These are phyloP conservation scores for Nicotiana paniculata DNA, from an alignment of 257 asterid species.

Conservation along the genomic window DNA sequence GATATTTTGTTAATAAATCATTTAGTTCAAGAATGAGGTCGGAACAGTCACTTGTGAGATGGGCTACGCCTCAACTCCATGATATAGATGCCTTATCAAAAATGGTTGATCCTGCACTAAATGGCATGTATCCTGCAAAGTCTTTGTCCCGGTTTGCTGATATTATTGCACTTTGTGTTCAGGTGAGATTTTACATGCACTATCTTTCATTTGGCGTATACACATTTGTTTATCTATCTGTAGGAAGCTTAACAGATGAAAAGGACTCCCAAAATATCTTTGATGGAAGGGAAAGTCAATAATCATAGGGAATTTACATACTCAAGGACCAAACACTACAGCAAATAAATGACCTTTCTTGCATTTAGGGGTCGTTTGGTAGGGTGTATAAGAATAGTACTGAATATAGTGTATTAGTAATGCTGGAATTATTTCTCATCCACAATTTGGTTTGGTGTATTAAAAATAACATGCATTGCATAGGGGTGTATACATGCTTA, in stretches of 20 bases:
- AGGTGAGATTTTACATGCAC: constrained; percentile 43
- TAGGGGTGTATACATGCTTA: too few species aligned
- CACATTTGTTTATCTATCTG: background rate
- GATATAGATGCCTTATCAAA: constrained; percentile 93
- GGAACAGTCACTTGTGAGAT: constrained; percentile 94
- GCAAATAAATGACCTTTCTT: background rate
- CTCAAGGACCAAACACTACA: background rate
- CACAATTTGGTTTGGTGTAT: too few species aligned
- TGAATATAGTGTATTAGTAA: too few species aligned
- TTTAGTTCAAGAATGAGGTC: constrained; percentile 76
- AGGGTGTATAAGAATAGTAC: too few species aligned
- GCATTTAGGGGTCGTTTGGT: background rate
- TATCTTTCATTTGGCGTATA: background rate
- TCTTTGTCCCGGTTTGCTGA: constrained; percentile 97
- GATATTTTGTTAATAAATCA: constrained; percentile 1
- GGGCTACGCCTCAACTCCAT: constrained; percentile 99
- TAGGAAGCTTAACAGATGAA: background rate
- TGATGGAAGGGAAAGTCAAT: background rate
- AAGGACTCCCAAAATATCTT: background rate
- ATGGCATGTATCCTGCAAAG: constrained; percentile 98
- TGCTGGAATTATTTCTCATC: too few species aligned
- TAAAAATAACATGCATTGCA: too few species aligned
- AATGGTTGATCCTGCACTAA: constrained; percentile 88
- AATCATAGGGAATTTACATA: background rate
- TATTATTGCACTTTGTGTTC: constrained; percentile 88